These are phyloP conservation scores for Lactifluus hygrophoroides DNA, from an alignment of 768 basidiomycete genomes.

Conservation along the genomic window DNA sequence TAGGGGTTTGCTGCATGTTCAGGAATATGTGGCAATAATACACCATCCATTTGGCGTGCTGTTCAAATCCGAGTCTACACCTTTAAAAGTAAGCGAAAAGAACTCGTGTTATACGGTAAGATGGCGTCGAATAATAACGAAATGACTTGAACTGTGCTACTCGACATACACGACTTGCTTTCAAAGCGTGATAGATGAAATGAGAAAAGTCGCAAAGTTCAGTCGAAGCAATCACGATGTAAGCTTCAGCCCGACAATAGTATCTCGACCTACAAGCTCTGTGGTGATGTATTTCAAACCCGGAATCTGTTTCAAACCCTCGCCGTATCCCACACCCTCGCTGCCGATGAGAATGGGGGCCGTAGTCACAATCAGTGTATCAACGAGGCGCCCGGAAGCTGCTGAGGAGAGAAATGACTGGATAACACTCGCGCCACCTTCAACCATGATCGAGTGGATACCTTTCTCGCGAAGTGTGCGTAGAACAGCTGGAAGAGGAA, in stretches of 20 bases:
- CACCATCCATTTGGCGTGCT: neutral
- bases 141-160: neutral
- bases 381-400: slow-evolving; percentile 33
- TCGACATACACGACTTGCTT: neutral
- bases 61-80: neutral
- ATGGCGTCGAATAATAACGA: neutral
- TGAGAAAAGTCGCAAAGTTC: neutral
- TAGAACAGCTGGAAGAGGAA: slow-evolving; percentile 46
- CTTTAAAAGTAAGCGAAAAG: neutral
- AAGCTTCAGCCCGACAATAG: slow-evolving; percentile 24
- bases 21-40: neutral
- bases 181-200: neutral
- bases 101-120: neutral
- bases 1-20: neutral
- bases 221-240: neutral
- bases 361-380: slow-evolving; percentile 75
- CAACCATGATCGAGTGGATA: slow-evolving; percentile 82
- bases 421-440: slow-evolving; percentile 86
- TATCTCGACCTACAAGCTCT: slow-evolving; percentile 26
- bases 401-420: slow-evolving; percentile 48
- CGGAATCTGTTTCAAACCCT: slow-evolving; percentile 22
- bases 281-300: slow-evolving; percentile 24
- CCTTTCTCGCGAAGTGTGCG: slow-evolving; percentile 43
- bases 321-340: slow-evolving; percentile 53
- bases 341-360: slow-evolving; percentile 79